phyloP scores from a whole-genome alignment of 495 filamentous ascomycete genomes.

The Penicillium alfredii region DNA sequence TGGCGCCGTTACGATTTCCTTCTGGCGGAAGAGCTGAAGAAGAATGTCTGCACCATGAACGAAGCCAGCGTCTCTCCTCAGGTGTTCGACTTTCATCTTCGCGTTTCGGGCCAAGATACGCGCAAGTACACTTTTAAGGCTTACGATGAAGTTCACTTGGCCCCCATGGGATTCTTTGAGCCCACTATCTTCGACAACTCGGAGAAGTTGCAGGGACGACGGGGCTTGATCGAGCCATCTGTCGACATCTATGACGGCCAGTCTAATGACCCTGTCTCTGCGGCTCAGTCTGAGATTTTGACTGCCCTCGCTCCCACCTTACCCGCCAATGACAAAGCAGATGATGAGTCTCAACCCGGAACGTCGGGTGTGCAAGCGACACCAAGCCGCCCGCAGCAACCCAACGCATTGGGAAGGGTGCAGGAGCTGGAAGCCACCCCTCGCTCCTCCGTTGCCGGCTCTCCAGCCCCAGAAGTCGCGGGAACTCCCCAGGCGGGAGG shows the following conservation, averaged over 20 bases:
- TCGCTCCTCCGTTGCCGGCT: conserved; percentile 76
- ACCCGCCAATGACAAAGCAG: conserved; percentile 31
- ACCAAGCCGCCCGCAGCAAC: conserved; percentile 32
- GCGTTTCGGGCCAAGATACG: conserved; percentile 81
- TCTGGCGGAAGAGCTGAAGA: conserved; percentile 90
- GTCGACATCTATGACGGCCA: conserved; percentile 89
- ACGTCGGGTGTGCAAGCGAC: conserved; percentile 35
- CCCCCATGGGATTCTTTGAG: conserved; percentile 85
- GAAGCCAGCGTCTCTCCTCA: conserved; percentile 78
- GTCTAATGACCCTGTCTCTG: conserved; percentile 81
- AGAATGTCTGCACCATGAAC: conserved; percentile 78
- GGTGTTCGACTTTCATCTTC: conserved; percentile 78
- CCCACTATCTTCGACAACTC: conserved; percentile 78
- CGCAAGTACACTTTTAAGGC: conserved; percentile 88
- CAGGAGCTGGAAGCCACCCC: conserved; percentile 63
- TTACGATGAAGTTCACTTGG: conserved; percentile 88
- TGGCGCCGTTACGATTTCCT: conserved; percentile 86
- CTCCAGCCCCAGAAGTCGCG: conserved; percentile 71
- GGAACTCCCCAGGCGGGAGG: conserved; percentile 60
- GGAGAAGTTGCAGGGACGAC: conserved; percentile 68
- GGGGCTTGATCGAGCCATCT: conserved; percentile 73
- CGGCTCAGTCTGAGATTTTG: conserved; percentile 76
- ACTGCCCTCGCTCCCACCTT: conserved; percentile 57
- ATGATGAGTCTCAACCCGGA: conserved; percentile 26
- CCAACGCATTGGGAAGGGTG: conserved; percentile 42